A percentile compares a stretch with the other conserved stretches of the same genome.
Conservation (phyloP, 352 stramenopile species). For the Pythium brassicae region DNA sequence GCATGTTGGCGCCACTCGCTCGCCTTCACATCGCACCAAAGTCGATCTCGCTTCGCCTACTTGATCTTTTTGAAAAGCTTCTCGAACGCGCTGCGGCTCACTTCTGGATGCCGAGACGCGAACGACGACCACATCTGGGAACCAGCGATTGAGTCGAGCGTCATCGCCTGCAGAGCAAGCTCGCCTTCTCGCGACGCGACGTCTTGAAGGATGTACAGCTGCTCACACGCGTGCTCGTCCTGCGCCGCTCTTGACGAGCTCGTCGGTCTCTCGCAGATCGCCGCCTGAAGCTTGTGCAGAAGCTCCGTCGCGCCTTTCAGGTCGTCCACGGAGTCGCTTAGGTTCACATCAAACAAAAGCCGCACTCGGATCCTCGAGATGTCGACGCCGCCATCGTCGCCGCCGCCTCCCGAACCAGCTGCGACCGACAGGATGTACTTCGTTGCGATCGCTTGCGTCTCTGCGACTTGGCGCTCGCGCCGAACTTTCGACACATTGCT, state of each 20-base stretch:
- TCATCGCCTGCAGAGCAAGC: conserved; percentile 31
- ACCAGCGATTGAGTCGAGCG: conserved; percentile 22
- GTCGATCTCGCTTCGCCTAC: neutral
- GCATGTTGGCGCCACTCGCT: too few species aligned
- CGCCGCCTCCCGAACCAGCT: neutral
- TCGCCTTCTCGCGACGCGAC: conserved; percentile 28
- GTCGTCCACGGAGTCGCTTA: conserved; percentile 15
- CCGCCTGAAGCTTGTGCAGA: conserved; percentile 19
- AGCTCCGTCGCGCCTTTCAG: conserved; percentile 18
- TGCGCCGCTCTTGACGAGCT: neutral
- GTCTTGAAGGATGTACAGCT: conserved; percentile 24
- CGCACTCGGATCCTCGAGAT: neutral
- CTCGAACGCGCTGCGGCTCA: conserved; percentile 30
- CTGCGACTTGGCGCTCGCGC: conserved; percentile 28
- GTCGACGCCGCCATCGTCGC: neutral
- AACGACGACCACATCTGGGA: conserved; percentile 28
- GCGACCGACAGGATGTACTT: conserved; percentile 5
- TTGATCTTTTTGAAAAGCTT: conserved; percentile 18
- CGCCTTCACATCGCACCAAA: too few species aligned
- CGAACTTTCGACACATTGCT: conserved; percentile 15
- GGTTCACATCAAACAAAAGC: conserved; percentile 7
- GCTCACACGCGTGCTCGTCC: conserved; percentile 17
- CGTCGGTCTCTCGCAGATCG: conserved; percentile 7
- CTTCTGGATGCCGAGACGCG: conserved; percentile 18
- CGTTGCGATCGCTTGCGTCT: conserved; percentile 31